These are phyloP conservation scores for Starmerella sp. DNA, from an alignment of 805 yeast genomes.

Conservation along the genomic window DNA sequence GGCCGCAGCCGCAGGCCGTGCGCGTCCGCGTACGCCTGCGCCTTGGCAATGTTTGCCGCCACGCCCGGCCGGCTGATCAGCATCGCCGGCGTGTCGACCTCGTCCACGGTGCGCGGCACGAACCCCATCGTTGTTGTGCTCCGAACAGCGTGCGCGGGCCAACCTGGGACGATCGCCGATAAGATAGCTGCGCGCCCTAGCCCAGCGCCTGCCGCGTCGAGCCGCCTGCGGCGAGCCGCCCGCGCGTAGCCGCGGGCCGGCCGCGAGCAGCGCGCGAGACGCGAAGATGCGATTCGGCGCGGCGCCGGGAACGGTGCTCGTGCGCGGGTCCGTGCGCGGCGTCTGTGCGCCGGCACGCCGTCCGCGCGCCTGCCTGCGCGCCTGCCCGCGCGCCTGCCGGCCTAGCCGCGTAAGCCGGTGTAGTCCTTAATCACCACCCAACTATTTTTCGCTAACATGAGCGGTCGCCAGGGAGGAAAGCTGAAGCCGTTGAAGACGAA, in stretches of 20 bases:
- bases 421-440: neutral
- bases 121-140: neutral
- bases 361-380: no score
- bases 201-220: no score
- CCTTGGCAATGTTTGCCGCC: slow-evolving; percentile 7
- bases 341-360: no score
- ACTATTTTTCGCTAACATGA: slow-evolving; percentile 38
- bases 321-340: no score
- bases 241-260: no score
- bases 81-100: slow-evolving; percentile 17
- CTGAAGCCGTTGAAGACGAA: slow-evolving; percentile 79
- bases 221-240: no score
- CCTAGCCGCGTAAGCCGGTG: neutral
- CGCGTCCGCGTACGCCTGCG: slow-evolving; percentile 13
- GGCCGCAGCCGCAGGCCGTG: slow-evolving; percentile 14
- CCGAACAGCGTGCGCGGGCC: no score
- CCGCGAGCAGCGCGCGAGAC: no score
- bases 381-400: no score
- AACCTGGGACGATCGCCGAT: neutral
- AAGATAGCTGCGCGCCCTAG: neutral
- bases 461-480: slow-evolving; percentile 96
- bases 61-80: slow-evolving; percentile 6
- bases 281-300: no score
- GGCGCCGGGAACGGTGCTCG: no score
- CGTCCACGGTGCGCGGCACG: neutral